phyloP scores from a whole-genome alignment of 1,139 yeast species.

The Yamadazyma spencermartinsiae region DNA sequence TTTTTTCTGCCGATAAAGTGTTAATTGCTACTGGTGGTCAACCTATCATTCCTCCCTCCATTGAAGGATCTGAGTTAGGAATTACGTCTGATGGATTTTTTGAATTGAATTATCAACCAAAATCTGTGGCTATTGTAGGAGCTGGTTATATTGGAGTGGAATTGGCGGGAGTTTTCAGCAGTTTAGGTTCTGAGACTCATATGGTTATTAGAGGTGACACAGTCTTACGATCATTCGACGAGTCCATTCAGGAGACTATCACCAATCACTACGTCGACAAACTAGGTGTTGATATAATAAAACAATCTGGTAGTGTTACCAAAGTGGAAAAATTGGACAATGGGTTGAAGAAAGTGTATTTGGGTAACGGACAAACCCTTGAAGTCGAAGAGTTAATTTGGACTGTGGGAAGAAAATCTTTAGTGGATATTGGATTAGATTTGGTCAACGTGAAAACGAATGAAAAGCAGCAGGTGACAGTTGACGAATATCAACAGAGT shows the following conservation, averaged over 20 bases:
- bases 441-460: conserved; percentile 69
- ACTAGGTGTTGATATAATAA: conserved; percentile 76
- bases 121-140: conserved; percentile 91
- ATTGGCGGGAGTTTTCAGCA: conserved; percentile 89
- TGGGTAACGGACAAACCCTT: conserved; percentile 54
- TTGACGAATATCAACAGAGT: conserved; percentile 87
- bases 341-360: conserved; percentile 63
- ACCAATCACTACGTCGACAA: conserved; percentile 77
- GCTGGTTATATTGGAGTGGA: conserved; percentile 98
- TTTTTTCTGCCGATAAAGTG: conserved; percentile 77
- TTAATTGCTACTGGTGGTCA: conserved; percentile 94
- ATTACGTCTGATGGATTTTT: conserved; percentile 92
- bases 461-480: conserved; percentile 59
- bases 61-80: conserved; percentile 83
- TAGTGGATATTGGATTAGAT: conserved; percentile 73
- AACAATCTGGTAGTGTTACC: conserved; percentile 55
- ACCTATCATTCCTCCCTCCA: conserved; percentile 66
- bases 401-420: conserved; percentile 90
- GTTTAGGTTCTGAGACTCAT: conserved; percentile 85
- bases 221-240: conserved; percentile 85
- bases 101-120: conserved; percentile 76
- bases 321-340: conserved; percentile 59
- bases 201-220: conserved; percentile 88
- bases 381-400: conserved; percentile 83
- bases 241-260: conserved; percentile 71